Conservation (phyloP, 192 early-diverging fungal species). For the Spinellus fusiger region DNA sequence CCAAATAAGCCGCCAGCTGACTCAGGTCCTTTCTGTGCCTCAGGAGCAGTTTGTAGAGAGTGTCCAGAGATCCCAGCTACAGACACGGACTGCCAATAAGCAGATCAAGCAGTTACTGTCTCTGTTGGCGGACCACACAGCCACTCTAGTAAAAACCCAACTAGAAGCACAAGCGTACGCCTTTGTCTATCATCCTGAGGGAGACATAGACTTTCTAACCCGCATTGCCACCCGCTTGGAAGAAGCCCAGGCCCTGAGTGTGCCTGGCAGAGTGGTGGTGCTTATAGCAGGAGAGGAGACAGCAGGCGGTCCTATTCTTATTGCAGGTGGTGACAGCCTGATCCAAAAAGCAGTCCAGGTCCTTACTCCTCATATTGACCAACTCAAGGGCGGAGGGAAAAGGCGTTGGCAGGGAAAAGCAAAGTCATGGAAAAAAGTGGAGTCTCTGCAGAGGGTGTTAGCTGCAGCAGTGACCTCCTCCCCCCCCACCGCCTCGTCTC, state of each 20-base stretch:
- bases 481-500: too few relatives aligned
- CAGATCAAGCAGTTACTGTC: conserved; percentile 28
- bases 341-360: conserved; percentile 31
- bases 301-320: conserved; percentile 38
- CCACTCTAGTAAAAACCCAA: conserved; percentile 24
- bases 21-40: conserved; percentile 29
- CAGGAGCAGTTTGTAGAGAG: conserved; percentile 38
- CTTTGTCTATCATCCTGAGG: conserved; percentile 40
- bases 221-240: conserved; percentile 25
- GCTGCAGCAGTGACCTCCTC: too few relatives aligned
- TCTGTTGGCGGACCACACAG: conserved; percentile 31
- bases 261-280: conserved; percentile 23
- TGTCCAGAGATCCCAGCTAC: conserved; percentile 30
- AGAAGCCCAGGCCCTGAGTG: conserved; percentile 10
- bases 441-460: conserved; percentile 6
- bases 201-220: conserved; percentile 39
- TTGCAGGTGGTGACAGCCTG: conserved; percentile 30
- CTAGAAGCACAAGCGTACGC: conserved; percentile 11
- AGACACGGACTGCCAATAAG: conserved; percentile 26
- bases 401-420: conserved; percentile 47
- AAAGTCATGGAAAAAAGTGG: conserved; percentile 37
- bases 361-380: conserved; percentile 17
- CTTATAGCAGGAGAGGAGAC: conserved; percentile 35
- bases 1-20: conserved; percentile 32
- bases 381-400: conserved; percentile 46